Percentiles rank a stretch among this genome's conserved stretches.
Conservation (phyloP, 257 asterid genomes). For the Fraxinus americana region DNA sequence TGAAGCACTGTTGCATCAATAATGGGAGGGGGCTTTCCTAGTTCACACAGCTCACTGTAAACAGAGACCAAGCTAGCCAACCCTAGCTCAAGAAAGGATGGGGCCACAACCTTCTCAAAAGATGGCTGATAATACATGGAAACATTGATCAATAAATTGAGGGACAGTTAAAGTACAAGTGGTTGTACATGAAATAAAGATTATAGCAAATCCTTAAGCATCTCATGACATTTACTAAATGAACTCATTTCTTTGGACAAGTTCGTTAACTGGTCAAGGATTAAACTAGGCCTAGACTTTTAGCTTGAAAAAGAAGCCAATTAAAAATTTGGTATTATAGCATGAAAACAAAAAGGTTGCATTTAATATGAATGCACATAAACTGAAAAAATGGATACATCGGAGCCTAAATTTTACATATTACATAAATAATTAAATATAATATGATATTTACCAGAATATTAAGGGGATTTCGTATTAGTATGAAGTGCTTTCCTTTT, state of each 20-base stretch:
- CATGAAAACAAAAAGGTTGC: not conserved
- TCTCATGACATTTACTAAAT: not conserved
- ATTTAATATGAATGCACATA: slow-evolving; percentile 15
- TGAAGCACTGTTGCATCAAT: slow-evolving; percentile 75
- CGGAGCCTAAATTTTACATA: not conserved
- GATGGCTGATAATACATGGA: slow-evolving; percentile 58
- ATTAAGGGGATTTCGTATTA: slow-evolving; percentile 83
- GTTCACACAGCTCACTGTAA: slow-evolving; percentile 60
- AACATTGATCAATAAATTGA: slow-evolving; percentile 26
- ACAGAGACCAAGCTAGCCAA: slow-evolving; percentile 59
- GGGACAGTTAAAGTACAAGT: not conserved
- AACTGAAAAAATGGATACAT: not conserved
- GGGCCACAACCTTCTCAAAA: slow-evolving; percentile 67
- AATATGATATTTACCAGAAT: slow-evolving; percentile 61
- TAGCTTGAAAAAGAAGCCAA: not conserved
- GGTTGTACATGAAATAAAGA: slow-evolving; percentile 6
- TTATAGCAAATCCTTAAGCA: slow-evolving; percentile 9
- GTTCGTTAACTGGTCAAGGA: not conserved
- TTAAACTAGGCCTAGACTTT: not conserved
- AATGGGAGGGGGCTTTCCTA: slow-evolving; percentile 66
- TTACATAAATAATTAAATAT: not conserved
- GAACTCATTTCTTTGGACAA: slow-evolving; percentile 8
- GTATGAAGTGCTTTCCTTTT: slow-evolving; percentile 80
- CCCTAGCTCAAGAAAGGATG: slow-evolving; percentile 68
- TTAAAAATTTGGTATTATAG: not conserved